Percentiles rank a stretch among this genome's conserved stretches.
These are phyloP conservation scores for Nidula microcarpa DNA, from an alignment of 768 basidiomycete genomes.

Conservation along the genomic window DNA sequence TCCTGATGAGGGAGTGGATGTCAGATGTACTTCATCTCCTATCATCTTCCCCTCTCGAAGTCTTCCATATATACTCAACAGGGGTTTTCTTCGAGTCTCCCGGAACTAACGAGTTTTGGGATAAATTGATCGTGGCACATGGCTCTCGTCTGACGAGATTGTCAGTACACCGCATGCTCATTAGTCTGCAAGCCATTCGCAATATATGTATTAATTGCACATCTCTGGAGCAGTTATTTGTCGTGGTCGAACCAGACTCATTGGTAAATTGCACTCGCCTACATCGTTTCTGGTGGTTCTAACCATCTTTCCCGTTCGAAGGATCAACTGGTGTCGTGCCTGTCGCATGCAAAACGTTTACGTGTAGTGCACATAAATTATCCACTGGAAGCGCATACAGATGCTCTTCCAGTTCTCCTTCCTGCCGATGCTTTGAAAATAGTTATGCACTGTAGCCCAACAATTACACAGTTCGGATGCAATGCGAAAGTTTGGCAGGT, in stretches of 20 bases:
- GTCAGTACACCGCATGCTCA: constrained; percentile 61
- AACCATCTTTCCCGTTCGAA: constrained; percentile 12
- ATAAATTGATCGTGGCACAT: constrained; percentile 45
- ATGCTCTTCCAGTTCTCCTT: constrained; percentile 24
- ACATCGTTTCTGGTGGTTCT: neutral
- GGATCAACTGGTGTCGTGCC: constrained; percentile 34
- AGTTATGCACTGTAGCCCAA: constrained; percentile 44
- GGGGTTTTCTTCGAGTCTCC: constrained; percentile 33
- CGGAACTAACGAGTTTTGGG: constrained; percentile 48
- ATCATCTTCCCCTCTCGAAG: constrained; percentile 45
- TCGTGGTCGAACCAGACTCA: constrained; percentile 45
- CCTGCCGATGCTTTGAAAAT: constrained; percentile 38
- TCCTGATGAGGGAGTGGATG: constrained; percentile 41
- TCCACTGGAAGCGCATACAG: constrained; percentile 23
- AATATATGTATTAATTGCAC: constrained; percentile 54
- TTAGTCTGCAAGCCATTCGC: constrained; percentile 45
- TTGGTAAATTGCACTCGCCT: constrained; percentile 34
- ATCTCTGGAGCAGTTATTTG: constrained; percentile 59
- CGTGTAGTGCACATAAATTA: constrained; percentile 62
- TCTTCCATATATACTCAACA: constrained; percentile 61
- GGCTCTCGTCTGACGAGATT: constrained; percentile 49
- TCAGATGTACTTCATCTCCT: constrained; percentile 38
- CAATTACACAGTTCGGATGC: constrained; percentile 61
- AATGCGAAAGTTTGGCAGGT: constrained; percentile 74
- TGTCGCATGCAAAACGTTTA: constrained; percentile 44